Conservation (phyloP, 495 filamentous ascomycete species). For the Hypoxylon intermedium region DNA sequence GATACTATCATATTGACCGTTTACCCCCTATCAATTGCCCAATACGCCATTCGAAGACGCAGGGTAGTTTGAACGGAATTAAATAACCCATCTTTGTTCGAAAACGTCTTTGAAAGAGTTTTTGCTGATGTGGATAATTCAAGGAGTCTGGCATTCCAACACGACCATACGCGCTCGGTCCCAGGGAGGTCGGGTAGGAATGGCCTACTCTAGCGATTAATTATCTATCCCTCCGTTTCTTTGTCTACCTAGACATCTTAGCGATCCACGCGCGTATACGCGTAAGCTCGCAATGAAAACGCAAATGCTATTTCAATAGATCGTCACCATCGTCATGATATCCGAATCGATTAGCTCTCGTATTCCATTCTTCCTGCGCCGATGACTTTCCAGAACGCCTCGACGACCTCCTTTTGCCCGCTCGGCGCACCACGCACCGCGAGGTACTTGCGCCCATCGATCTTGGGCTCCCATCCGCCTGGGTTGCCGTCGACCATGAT, state of each 20-base stretch:
- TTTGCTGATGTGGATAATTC: background rate
- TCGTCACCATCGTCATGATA: background rate
- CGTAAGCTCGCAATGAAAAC: background rate
- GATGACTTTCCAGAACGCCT: conserved; percentile 78
- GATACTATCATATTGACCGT: conserved; percentile 20
- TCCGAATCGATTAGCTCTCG: conserved; percentile 12
- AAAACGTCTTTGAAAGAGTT: conserved; percentile 15
- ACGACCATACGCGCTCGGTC: background rate
- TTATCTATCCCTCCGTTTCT: conserved; percentile 25
- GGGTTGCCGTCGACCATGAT: conserved; percentile 79
- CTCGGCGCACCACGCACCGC: conserved; percentile 69
- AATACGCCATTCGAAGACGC: background rate
- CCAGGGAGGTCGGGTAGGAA: conserved; percentile 19
- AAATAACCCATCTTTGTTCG: conserved; percentile 4
- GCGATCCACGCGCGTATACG: conserved; percentile 13
- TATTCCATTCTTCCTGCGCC: conserved; percentile 64
- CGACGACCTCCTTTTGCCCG: conserved; percentile 76
- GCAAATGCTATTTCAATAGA: conserved; percentile 11
- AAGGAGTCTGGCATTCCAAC: conserved; percentile 30
- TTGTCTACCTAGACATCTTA: too few species aligned
- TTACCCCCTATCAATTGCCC: background rate
- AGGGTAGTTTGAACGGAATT: background rate
- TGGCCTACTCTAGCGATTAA: conserved; percentile 24
- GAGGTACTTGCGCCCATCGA: conserved; percentile 83
- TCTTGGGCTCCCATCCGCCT: conserved; percentile 71